Percentiles rank a stretch among this genome's conserved stretches.
These are phyloP conservation scores for Inonotus obliquus DNA, from an alignment of 1,284 basidiomycete genomes.

Conservation along the genomic window DNA sequence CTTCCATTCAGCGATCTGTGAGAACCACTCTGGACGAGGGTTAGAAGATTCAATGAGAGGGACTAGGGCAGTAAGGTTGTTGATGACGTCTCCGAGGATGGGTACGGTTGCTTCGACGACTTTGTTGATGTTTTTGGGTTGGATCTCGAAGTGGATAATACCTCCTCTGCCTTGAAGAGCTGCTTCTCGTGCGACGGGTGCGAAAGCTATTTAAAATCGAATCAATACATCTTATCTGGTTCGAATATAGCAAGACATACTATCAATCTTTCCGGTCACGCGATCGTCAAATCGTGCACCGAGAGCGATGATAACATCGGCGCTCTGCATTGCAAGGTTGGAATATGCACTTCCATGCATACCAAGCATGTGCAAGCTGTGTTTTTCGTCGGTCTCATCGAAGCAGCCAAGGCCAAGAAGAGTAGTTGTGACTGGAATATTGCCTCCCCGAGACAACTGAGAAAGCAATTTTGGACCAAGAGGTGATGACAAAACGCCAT, in stretches of 20 bases:
- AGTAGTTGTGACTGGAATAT: constrained; percentile 97
- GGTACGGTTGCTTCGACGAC: constrained; percentile 94
- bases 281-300: constrained; percentile 98
- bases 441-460: constrained; percentile 77
- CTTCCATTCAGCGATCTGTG: constrained; percentile 85
- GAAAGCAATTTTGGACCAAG: constrained; percentile 83
- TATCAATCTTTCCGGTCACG: constrained; percentile 88
- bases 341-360: constrained; percentile 99
- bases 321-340: constrained; percentile 95
- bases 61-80: constrained; percentile 79
- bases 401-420: constrained; percentile 94
- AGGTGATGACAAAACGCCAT: constrained; percentile 83
- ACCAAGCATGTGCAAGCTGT: constrained; percentile 94
- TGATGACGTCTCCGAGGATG: constrained; percentile 88
- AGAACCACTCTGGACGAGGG: constrained; percentile 78
- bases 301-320: constrained; percentile 96
- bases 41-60: constrained; percentile 62
- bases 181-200: constrained; percentile 85
- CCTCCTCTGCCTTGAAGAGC: constrained; percentile 86
- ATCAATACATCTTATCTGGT: neutral
- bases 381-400: constrained; percentile 85
- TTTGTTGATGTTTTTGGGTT: constrained; percentile 99
- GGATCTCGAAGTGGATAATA: constrained; percentile 98
- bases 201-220: constrained; percentile 52
- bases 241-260: constrained; percentile 28